A percentile compares a stretch with the other conserved stretches of the same genome.
Conservation (phyloP, 1,139 yeast genomes). For the Debaryomyces fabryi region DNA sequence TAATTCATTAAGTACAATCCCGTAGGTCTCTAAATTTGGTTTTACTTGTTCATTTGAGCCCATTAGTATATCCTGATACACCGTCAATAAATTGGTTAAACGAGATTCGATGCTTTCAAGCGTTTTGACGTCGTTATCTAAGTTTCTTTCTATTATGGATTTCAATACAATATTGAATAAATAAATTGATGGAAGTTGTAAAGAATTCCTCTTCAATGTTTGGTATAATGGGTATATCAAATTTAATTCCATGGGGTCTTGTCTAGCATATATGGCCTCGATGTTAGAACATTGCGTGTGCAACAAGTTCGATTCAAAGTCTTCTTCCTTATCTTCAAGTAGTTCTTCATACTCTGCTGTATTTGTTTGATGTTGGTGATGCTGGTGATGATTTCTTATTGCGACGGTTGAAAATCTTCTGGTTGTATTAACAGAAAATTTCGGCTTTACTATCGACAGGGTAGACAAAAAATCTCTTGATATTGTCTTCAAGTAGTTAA, state of each 20-base stretch:
- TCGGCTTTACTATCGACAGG: conserved; percentile 13
- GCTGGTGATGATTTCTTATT: background rate
- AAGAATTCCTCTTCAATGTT: conserved; percentile 41
- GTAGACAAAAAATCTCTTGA: conserved; percentile 25
- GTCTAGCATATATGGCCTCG: conserved; percentile 17
- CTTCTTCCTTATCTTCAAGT: conserved; percentile 8
- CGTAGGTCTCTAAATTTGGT: conserved; percentile 58
- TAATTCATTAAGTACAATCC: conserved; percentile 52
- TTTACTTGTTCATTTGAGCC: conserved; percentile 34
- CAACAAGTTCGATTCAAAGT: conserved; percentile 27
- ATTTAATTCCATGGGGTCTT: conserved; percentile 28
- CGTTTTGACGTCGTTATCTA: conserved; percentile 25
- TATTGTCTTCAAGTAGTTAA: conserved; percentile 25
- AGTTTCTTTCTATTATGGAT: conserved; percentile 34
- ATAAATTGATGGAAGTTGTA: conserved; percentile 34
- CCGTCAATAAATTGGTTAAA: conserved; percentile 61
- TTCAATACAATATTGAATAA: conserved; percentile 40
- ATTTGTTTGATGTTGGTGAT: background rate
- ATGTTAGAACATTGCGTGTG: conserved; percentile 26
- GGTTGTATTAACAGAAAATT: conserved; percentile 4
- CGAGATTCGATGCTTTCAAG: conserved; percentile 37
- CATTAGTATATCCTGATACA: conserved; percentile 63
- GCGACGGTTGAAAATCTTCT: conserved; percentile 10
- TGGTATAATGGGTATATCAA: conserved; percentile 48
- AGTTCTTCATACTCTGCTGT: conserved; percentile 2